Conservation (phyloP, 192 early-diverging fungal genomes). For the Gryganskiella cystojenkinii region DNA sequence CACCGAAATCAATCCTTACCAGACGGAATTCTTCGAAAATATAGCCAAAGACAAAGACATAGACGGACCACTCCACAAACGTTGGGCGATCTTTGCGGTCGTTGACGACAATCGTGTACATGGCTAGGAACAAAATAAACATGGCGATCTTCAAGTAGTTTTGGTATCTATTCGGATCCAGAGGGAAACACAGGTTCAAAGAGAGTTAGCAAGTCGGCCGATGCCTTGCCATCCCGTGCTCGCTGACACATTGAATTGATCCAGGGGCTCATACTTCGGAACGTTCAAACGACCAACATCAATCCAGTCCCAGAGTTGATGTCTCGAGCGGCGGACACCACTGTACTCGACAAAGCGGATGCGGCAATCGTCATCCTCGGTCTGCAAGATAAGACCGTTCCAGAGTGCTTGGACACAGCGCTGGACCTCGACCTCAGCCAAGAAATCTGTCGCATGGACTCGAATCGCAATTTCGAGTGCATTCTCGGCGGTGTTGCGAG, state of each 20-base stretch:
- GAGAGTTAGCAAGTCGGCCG: not conserved
- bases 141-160: slow-evolving; percentile 45
- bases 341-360: slow-evolving; percentile 38
- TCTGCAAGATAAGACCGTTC: slow-evolving; percentile 49
- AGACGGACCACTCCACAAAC: slow-evolving; percentile 22
- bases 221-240: not conserved
- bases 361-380: slow-evolving; percentile 43
- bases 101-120: slow-evolving; percentile 50
- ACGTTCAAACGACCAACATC: slow-evolving; percentile 52
- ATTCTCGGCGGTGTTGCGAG: slow-evolving; percentile 34
- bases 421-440: slow-evolving; percentile 45
- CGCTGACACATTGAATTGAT: not conserved
- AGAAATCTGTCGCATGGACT: slow-evolving; percentile 43
- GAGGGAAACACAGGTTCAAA: not conserved
- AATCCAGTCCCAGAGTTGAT: slow-evolving; percentile 37
- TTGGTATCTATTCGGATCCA: slow-evolving; percentile 33
- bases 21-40: slow-evolving; percentile 52
- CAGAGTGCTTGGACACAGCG: slow-evolving; percentile 54
- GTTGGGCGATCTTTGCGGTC: slow-evolving; percentile 23
- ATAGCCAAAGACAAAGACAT: slow-evolving; percentile 49
- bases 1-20: slow-evolving; percentile 22
- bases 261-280: slow-evolving; percentile 33
- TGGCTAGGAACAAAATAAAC: slow-evolving; percentile 37
- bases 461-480: slow-evolving; percentile 52
- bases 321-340: slow-evolving; percentile 35